Conservation (phyloP, 768 basidiomycete species). For the Daedaleopsis sinensis region DNA sequence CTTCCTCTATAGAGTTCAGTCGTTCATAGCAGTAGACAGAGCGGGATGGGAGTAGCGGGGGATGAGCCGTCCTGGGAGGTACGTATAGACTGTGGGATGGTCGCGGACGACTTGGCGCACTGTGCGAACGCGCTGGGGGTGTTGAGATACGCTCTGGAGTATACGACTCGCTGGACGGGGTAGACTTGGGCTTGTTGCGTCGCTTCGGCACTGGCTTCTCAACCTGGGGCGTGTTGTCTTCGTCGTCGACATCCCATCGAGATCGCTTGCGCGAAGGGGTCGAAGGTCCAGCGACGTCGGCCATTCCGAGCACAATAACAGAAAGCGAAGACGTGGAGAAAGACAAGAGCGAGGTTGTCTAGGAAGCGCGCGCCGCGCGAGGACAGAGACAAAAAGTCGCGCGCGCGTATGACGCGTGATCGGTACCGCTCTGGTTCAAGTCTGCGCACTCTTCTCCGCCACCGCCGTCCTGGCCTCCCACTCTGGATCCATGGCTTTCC, state of each 20-base stretch:
- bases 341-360: not conserved
- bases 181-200: slow-evolving; percentile 49
- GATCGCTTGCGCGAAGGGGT: slow-evolving; percentile 75
- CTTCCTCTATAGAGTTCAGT: slow-evolving; percentile 98
- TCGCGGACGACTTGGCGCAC: slow-evolving; percentile 21
- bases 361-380: slow-evolving; percentile 5
- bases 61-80: slow-evolving; percentile 77
- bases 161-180: slow-evolving; percentile 22
- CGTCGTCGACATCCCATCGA: slow-evolving; percentile 69
- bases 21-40: slow-evolving; percentile 94
- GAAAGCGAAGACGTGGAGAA: not conserved
- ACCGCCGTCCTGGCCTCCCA: not conserved
- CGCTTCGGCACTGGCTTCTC: slow-evolving; percentile 55
- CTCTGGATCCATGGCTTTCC: slow-evolving; percentile 14
- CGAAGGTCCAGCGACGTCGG: slow-evolving; percentile 38
- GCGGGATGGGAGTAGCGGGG: slow-evolving; percentile 81
- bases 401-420: slow-evolving; percentile 23
- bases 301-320: slow-evolving; percentile 14
- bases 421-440: slow-evolving; percentile 21
- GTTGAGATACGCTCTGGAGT: slow-evolving; percentile 27
- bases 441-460: slow-evolving; percentile 17
- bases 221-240: slow-evolving; percentile 42
- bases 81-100: slow-evolving; percentile 66
- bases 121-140: slow-evolving; percentile 18
- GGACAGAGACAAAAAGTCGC: slow-evolving; percentile 17